Percentiles rank a stretch among this genome's conserved stretches.
phyloP scores from a whole-genome alignment of 371 early-diverging fungal species.

The Entomophthora muscae region DNA sequence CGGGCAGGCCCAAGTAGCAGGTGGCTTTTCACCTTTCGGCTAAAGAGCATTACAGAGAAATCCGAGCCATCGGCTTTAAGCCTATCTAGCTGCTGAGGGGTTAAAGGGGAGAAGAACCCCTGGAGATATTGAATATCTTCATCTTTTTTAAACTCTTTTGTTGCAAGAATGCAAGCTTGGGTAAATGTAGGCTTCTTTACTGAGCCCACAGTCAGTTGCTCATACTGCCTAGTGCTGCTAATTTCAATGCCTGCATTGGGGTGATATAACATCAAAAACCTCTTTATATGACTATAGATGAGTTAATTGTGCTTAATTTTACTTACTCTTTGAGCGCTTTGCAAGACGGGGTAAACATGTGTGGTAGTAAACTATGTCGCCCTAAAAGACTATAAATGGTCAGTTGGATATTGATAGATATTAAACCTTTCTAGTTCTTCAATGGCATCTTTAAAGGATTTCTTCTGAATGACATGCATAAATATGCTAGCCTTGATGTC shows the following conservation, averaged over 20 bases:
- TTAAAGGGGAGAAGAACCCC: slow-evolving; percentile 57
- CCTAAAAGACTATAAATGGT: slow-evolving; percentile 12
- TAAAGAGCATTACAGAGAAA: slow-evolving; percentile 77
- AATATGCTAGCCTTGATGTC: background rate
- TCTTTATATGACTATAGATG: slow-evolving; percentile 27
- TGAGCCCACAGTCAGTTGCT: background rate
- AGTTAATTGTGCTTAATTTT: background rate
- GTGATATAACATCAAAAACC: slow-evolving; percentile 58
- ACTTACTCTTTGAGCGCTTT: background rate
- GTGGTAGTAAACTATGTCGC: slow-evolving; percentile 12
- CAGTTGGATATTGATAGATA: slow-evolving; percentile 2
- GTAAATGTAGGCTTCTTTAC: slow-evolving; percentile 31
- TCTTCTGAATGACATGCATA: background rate
- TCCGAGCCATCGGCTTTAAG: slow-evolving; percentile 48
- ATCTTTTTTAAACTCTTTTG: slow-evolving; percentile 47
- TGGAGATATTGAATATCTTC: slow-evolving; percentile 56
- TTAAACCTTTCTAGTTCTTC: background rate
- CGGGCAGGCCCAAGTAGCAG: slow-evolving; percentile 89
- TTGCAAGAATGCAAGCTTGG: slow-evolving; percentile 76
- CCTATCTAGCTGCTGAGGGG: slow-evolving; percentile 42
- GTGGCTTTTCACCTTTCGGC: slow-evolving; percentile 44
- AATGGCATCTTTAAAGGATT: background rate
- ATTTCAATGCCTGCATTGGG: slow-evolving; percentile 71
- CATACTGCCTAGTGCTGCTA: slow-evolving; percentile 53
- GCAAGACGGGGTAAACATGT: slow-evolving; percentile 9